A percentile compares a stretch with the other conserved stretches of the same genome.
These are phyloP conservation scores for Acacia concinna DNA, from an alignment of 331 rosid species.

Conservation along the genomic window DNA sequence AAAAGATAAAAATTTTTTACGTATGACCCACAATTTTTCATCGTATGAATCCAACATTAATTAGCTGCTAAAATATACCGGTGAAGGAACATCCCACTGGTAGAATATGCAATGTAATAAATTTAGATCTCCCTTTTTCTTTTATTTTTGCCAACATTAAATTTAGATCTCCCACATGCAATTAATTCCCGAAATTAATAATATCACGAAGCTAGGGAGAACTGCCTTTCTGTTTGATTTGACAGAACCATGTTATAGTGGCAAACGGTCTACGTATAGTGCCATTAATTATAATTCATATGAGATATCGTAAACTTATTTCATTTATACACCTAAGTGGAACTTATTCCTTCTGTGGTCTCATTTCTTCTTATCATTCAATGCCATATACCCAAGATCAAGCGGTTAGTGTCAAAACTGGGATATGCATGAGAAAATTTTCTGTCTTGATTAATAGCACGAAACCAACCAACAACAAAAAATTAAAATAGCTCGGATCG, in stretches of 20 bases:
- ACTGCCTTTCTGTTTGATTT: background rate
- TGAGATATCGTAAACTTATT: background rate
- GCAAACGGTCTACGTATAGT: background rate
- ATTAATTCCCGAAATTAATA: background rate
- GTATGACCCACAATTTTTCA: no score
- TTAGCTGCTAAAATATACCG: background rate
- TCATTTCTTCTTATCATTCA: background rate
- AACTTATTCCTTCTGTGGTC: background rate
- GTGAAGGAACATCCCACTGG: background rate
- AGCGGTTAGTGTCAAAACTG: background rate
- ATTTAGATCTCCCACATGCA: background rate
- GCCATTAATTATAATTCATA: background rate
- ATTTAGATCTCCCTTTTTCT: no score
- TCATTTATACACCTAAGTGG: background rate
- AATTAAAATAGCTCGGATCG: background rate
- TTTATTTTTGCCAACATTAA: no score
- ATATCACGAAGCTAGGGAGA: conserved; percentile 1
- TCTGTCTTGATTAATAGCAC: background rate
- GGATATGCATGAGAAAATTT: background rate
- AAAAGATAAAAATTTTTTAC: no score
- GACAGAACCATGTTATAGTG: background rate
- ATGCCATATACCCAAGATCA: background rate
- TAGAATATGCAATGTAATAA: background rate
- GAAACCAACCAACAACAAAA: background rate
- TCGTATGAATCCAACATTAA: background rate